Percentiles rank a stretch among this genome's conserved stretches.
Conservation (phyloP, 805 yeast genomes). For the Candida sonorensis region DNA sequence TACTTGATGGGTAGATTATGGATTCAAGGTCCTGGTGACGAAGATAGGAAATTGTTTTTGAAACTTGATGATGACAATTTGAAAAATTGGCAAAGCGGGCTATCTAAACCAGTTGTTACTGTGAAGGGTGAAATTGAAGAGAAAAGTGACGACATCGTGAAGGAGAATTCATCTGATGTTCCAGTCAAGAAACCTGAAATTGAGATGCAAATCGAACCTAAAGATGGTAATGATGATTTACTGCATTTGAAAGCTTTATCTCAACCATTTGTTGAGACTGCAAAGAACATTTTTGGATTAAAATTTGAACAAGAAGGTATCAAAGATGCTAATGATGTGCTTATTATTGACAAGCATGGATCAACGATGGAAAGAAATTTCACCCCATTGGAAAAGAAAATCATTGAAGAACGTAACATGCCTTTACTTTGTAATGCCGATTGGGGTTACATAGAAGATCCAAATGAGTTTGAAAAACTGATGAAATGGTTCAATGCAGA, state of each 20-base stretch:
- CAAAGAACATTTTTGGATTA: constrained; percentile 26
- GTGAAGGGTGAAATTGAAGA: background rate
- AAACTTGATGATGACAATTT: constrained; percentile 33
- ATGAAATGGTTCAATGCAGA: constrained; percentile 64
- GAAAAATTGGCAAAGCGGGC: constrained; percentile 25
- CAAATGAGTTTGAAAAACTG: constrained; percentile 49
- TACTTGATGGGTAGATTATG: constrained; percentile 32
- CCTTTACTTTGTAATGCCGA: constrained; percentile 43
- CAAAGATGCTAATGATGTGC: constrained; percentile 14
- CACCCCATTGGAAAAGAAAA: constrained; percentile 46
- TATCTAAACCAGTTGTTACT: too few relatives aligned
- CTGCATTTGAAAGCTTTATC: too few relatives aligned
- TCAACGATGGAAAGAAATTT: constrained; percentile 25
- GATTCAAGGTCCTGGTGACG: constrained; percentile 80
- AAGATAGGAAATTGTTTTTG: constrained; percentile 29
- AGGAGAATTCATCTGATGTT: too few relatives aligned
- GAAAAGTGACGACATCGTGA: background rate
- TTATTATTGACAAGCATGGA: constrained; percentile 32
- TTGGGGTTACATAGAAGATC: constrained; percentile 69
- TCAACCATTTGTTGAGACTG: constrained; percentile 22
- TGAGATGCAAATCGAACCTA: too few relatives aligned
- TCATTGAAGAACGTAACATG: constrained; percentile 59
- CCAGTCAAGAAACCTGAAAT: too few relatives aligned
- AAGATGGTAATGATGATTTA: too few relatives aligned
- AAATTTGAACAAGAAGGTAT: constrained; percentile 22